These are phyloP conservation scores for Wickerhamomyces bovis DNA, from an alignment of 805 yeast species.

Conservation along the genomic window DNA sequence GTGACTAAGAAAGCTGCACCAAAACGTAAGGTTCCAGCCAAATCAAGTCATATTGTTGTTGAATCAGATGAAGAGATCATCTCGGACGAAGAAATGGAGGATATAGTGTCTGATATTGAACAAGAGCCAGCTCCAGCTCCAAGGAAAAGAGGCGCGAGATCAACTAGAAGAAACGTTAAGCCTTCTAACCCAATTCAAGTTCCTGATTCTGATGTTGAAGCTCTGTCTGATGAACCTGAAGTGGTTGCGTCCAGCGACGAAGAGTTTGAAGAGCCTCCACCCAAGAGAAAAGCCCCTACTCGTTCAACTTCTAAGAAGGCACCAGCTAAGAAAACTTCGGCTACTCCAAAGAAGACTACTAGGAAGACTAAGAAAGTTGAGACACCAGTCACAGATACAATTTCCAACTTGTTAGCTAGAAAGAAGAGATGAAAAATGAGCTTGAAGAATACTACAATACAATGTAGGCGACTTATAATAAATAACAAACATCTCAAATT, in stretches of 20 bases:
- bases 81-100: background rate
- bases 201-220: background rate
- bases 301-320: background rate
- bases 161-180: background rate
- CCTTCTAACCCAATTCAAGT: background rate
- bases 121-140: background rate
- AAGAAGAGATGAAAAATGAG: background rate
- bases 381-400: constrained; percentile 2
- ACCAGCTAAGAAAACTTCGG: background rate
- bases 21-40: background rate
- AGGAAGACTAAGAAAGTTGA: background rate
- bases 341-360: background rate
- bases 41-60: background rate
- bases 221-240: background rate
- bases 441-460: background rate
- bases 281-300: background rate
- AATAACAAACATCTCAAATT: background rate
- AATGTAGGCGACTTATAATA: background rate
- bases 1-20: background rate
- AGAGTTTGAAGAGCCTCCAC: background rate
- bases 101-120: background rate
- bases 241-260: background rate
- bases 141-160: background rate
- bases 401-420: constrained; percentile 1
- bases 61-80: background rate